Percentiles rank a stretch among this genome's conserved stretches.
Conservation (phyloP, 108 stramenopile species). For the Thalassiosira profunda region DNA sequence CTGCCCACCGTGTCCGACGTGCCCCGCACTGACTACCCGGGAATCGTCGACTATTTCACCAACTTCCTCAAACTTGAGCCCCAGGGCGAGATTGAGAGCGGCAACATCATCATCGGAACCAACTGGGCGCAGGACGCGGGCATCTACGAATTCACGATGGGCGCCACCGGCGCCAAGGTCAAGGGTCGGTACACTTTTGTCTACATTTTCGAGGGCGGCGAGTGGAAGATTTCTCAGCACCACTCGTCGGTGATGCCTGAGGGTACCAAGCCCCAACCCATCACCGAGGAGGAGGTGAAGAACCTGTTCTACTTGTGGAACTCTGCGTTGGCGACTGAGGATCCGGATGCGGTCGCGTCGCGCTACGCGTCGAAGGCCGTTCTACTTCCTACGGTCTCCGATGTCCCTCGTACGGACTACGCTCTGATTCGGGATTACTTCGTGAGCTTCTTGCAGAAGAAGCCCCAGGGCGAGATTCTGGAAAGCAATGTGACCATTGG, state of each 20-base stretch:
- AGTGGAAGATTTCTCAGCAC: slow-evolving; percentile 80
- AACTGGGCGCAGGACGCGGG: slow-evolving; percentile 61
- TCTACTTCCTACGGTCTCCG: slow-evolving; percentile 55
- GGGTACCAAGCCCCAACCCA: slow-evolving; percentile 32
- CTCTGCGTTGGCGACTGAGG: slow-evolving; percentile 26
- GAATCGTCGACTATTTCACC: slow-evolving; percentile 39
- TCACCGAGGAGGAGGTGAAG: slow-evolving; percentile 49
- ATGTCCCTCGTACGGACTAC: slow-evolving; percentile 49
- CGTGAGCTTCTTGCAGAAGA: slow-evolving; percentile 53
- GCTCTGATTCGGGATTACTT: slow-evolving; percentile 58
- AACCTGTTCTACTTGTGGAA: slow-evolving; percentile 58
- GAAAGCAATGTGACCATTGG: slow-evolving; percentile 42
- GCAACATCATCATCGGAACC: slow-evolving; percentile 39
- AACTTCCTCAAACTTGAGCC: slow-evolving; percentile 40
- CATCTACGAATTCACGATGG: slow-evolving; percentile 69
- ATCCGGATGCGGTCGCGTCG: slow-evolving; percentile 35
- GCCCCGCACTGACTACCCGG: slow-evolving; percentile 30
- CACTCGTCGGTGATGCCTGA: slow-evolving; percentile 78
- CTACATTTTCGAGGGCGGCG: slow-evolving; percentile 66
- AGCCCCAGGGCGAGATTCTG: slow-evolving; percentile 56
- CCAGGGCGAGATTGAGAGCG: slow-evolving; percentile 35
- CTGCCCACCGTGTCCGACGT: slow-evolving; percentile 46
- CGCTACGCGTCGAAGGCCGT: slow-evolving; percentile 32
- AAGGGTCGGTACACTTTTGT: slow-evolving; percentile 65
- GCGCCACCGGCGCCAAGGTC: slow-evolving; percentile 55